Percentiles rank a stretch among this genome's conserved stretches.
phyloP scores from a whole-genome alignment of 352 stramenopile species.

The Lagenidium sp. region DNA sequence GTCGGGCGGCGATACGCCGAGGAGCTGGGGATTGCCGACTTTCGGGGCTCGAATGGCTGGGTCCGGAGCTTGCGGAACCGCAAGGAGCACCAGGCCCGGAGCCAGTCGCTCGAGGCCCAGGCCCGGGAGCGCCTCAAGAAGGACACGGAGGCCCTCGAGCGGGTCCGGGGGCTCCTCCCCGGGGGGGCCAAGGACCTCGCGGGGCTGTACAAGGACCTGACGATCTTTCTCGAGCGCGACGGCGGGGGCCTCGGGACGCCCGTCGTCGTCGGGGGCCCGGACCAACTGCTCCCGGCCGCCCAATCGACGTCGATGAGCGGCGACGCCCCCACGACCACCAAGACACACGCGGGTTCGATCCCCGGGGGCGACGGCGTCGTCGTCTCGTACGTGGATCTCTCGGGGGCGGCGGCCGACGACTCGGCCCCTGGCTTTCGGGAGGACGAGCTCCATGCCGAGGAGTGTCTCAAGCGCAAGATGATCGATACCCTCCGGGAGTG shows the following conservation, averaged over 20 bases:
- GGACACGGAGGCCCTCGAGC: conserved; percentile 63
- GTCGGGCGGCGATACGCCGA: conserved; percentile 64
- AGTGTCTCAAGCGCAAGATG: conserved; percentile 73
- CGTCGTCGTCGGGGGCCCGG: too few relatives aligned
- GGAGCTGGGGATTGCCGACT: conserved; percentile 65
- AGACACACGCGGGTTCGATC: not conserved
- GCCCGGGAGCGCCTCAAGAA: conserved; percentile 57
- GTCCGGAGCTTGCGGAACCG: conserved; percentile 70
- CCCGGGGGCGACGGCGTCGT: not conserved
- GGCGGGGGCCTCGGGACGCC: conserved; percentile 14
- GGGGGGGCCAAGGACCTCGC: conserved; percentile 67
- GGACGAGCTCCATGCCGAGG: conserved; percentile 27
- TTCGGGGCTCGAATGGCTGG: conserved; percentile 73
- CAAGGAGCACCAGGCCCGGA: conserved; percentile 53
- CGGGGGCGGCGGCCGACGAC: conserved; percentile 11
- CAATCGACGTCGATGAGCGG: not conserved
- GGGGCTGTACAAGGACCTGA: conserved; percentile 67
- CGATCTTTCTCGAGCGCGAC: conserved; percentile 60
- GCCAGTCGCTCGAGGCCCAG: conserved; percentile 42
- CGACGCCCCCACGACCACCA: not conserved
- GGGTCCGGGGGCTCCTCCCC: conserved; percentile 56
- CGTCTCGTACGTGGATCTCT: conserved; percentile 1
- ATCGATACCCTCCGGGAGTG: conserved; percentile 52
- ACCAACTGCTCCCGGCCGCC: too few relatives aligned
- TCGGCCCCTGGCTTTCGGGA: conserved; percentile 17